phyloP scores from a whole-genome alignment of 345 rosid species.

The Adansonia digitata region DNA sequence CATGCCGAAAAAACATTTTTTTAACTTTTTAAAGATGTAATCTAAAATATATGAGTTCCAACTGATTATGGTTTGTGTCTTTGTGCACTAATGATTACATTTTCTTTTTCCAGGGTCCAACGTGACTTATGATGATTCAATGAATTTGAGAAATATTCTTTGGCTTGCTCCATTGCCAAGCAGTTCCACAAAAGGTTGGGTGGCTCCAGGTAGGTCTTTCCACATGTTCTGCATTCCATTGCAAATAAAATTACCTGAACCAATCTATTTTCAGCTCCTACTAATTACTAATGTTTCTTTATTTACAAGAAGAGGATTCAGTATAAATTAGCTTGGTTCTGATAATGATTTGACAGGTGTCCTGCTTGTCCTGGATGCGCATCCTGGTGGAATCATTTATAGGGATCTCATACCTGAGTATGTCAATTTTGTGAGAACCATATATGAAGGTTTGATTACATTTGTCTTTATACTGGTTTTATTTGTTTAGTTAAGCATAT shows the following conservation, averaged over 20 bases:
- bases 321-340: constrained; percentile 3
- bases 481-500: not conserved
- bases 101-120: constrained; percentile 48
- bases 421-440: constrained; percentile 61
- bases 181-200: constrained; percentile 47
- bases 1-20: not conserved
- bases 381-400: constrained; percentile 72
- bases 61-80: not conserved
- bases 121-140: constrained; percentile 58
- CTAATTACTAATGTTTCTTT: not conserved
- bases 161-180: constrained; percentile 92
- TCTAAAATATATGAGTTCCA: not conserved
- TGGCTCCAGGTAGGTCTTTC: constrained; percentile 61
- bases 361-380: constrained; percentile 83
- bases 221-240: not conserved
- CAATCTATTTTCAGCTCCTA: not conserved
- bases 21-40: not conserved
- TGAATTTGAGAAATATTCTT: constrained; percentile 86
- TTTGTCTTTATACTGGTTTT: not conserved
- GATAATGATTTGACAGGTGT: constrained; percentile 40
- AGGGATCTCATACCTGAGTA: constrained; percentile 79
- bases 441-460: constrained; percentile 69
- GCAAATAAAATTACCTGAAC: not conserved
- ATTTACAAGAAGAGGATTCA: not conserved
- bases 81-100: not conserved